Evolutionary conservation across 257 asterid species (phyloP).

Genomic region (Rauvolfia tetraphylla): DNA sequence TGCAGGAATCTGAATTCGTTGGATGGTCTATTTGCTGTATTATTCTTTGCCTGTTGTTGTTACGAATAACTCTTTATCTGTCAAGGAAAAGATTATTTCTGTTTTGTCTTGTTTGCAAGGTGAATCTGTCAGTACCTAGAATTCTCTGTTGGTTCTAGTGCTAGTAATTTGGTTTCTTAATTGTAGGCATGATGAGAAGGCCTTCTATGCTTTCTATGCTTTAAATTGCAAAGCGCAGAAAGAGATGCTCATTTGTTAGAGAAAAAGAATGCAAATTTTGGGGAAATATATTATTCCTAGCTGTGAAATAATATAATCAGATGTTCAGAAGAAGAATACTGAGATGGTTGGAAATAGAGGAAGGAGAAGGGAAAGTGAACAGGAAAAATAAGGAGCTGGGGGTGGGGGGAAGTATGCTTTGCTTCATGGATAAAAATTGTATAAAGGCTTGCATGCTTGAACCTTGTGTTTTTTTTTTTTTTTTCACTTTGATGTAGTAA

Average conservation of each 20-base stretch:
- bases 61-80: neutral
- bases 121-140: too few species aligned
- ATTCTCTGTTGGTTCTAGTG: too few species aligned
- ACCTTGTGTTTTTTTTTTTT: neutral
- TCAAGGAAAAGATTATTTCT: neutral
- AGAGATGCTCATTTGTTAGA: neutral
- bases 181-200: too few species aligned
- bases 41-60: neutral
- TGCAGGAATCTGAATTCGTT: neutral
- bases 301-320: neutral
- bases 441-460: neutral
- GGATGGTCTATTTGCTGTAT: neutral
- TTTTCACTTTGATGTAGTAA: neutral
- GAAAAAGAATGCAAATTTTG: neutral
- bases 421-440: neutral
- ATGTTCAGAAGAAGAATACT: neutral
- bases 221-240: neutral
- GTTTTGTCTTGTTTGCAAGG: neutral
- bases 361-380: neutral
- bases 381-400: neutral
- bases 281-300: neutral
- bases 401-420: neutral
- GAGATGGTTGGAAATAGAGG: neutral
- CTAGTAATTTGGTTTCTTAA: neutral
- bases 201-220: neutral